These are phyloP conservation scores for button mushroom (Agaricus bisporus) DNA, from an alignment of 768 basidiomycete species.

Conservation along the genomic window DNA sequence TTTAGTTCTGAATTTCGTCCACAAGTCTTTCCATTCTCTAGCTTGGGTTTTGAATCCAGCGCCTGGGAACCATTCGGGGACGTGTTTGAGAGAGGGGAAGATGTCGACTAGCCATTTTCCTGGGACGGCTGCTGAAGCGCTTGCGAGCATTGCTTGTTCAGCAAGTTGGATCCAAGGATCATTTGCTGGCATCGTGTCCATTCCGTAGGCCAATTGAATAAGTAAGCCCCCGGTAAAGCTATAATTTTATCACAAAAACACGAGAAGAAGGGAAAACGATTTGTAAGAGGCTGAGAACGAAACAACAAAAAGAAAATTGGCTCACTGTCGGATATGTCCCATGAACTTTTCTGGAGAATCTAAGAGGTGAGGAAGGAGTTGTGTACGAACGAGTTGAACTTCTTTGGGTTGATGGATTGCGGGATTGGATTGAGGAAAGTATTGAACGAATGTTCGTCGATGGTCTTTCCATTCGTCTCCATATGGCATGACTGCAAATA, in stretches of 20 bases:
- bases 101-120: conserved; percentile 42
- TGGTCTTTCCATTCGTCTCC: conserved; percentile 34
- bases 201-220: conserved; percentile 41
- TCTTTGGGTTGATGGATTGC: conserved; percentile 24
- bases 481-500: conserved; percentile 33
- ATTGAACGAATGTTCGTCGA: conserved; percentile 33
- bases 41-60: conserved; percentile 53
- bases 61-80: conserved; percentile 58
- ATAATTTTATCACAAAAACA: background rate
- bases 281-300: too few species aligned
- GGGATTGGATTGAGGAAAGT: conserved; percentile 30
- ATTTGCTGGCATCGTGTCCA: conserved; percentile 28
- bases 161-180: conserved; percentile 41
- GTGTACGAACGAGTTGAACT: conserved; percentile 6
- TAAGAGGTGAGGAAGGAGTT: conserved; percentile 9
- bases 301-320: background rate
- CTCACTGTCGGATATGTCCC: conserved; percentile 30
- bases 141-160: conserved; percentile 28
- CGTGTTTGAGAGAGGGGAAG: conserved; percentile 30
- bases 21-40: conserved; percentile 31
- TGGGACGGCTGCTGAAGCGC: conserved; percentile 29
- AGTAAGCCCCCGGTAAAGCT: conserved; percentile 27
- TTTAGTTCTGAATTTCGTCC: conserved; percentile 27
- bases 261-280: too few species aligned
- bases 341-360: conserved; percentile 30